Evolutionary conservation across 148 eudicot species (phyloP), one percentile per base, ranked within the genome.

Genomic region (Pouteria glomerata): DNA sequence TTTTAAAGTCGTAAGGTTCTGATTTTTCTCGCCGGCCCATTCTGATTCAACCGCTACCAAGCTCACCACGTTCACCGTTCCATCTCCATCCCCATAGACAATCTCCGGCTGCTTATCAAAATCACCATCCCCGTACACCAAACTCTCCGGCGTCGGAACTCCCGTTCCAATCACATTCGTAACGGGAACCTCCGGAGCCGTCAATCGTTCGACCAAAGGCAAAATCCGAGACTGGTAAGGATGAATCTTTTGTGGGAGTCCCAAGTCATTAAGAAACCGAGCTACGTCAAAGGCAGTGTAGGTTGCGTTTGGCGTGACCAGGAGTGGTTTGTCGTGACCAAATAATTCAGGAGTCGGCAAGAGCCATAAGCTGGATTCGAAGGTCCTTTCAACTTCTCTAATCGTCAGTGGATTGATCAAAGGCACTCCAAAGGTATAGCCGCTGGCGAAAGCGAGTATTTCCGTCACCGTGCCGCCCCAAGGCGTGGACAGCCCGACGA

Each of bases 381-480:
- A 88, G 69, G 94, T 95, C 77, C 99, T 81, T 73, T 92, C 92
- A 93, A 33, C 81, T 81, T 63, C 99, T 80, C 10, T n/a, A n/a
- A 95, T 94, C 0, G 88, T 78, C 65, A 95, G 63, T 0, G 96
- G 99, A 24, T 95, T 53, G 0, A 92, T 96, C 15, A 95, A 69
- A 21, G 99, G 99, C 0, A 95, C 97, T 10, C 99, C 97, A 18
- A 92, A 79, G 1, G 99, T 70, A 37, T 84, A 84, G 4, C 99
- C 99, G 0, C 97, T 92, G 0, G 91, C 97, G 31, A 92, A 92
- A 53, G 99, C 90, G 53, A 83, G 85, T 90, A 95, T 77, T 73
- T 85, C 86, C 29, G 86, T 86, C 30, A 88, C 89, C 0, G 97
- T 84, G 24, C 99, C 99, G 3, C 88, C 93, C 99, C 99, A 95